phyloP scores from a whole-genome alignment of 306 rosid species.

The Comarum palustre region DNA sequence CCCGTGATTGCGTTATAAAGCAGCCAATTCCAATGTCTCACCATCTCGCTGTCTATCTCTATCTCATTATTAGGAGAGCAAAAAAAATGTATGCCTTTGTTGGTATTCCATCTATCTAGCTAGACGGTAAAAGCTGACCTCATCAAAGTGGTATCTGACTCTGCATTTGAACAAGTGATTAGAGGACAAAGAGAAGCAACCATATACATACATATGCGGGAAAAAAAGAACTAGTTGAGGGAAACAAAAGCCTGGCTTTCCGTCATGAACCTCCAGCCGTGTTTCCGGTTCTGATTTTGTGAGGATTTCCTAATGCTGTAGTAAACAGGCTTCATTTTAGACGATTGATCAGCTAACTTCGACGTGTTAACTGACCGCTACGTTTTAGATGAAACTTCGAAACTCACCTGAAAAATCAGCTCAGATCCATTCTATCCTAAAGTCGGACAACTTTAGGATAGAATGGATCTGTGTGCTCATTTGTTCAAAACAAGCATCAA shows the following conservation, averaged over 20 bases:
- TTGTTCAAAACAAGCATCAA: conserved; percentile 8
- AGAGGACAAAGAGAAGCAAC: background rate
- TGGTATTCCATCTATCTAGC: conserved; percentile 53
- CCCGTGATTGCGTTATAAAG: conserved; percentile 56
- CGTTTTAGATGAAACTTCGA: background rate
- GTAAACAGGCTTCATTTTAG: background rate
- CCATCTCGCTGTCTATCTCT: conserved; percentile 18
- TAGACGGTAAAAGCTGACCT: conserved; percentile 44
- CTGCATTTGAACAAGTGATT: conserved; percentile 45
- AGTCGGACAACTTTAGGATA: conserved; percentile 24
- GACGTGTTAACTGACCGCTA: background rate
- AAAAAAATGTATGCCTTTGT: conserved; percentile 43
- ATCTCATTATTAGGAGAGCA: conserved; percentile 39
- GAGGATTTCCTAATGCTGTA: background rate
- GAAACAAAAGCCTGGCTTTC: conserved; percentile 39
- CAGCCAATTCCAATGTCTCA: conserved; percentile 30
- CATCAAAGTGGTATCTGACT: conserved; percentile 70
- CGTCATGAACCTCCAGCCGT: conserved; percentile 12
- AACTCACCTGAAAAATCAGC: background rate
- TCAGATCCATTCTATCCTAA: too few relatives aligned
- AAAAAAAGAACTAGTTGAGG: background rate
- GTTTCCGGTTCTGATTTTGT: background rate
- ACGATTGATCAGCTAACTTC: background rate
- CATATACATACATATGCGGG: background rate
- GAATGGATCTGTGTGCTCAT: background rate